Evolutionary conservation across 306 rosid species (phyloP).

Genomic region (Pachyrhizus erosus): DNA sequence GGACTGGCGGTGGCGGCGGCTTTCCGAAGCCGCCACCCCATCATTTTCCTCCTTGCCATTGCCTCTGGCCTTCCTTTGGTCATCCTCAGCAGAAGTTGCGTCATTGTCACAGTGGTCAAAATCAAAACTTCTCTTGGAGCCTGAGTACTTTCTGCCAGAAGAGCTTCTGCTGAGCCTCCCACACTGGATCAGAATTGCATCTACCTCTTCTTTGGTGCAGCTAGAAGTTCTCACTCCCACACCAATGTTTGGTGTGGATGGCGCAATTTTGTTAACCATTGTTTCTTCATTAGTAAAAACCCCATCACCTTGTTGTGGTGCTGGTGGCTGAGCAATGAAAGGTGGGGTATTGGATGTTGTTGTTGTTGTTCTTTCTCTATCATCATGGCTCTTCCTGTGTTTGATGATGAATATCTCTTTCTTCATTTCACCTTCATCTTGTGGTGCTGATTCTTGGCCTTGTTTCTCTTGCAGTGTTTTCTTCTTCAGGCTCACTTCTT

Average conservation of each 20-base stretch:
- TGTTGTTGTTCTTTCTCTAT: constrained; percentile 52
- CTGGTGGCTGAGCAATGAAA: constrained; percentile 24
- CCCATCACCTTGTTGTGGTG: constrained; percentile 28
- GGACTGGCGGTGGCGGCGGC: constrained; percentile 58
- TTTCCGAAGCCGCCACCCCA: constrained; percentile 38
- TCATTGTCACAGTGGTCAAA: constrained; percentile 73
- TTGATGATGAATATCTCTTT: constrained; percentile 82
- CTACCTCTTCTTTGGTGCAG: constrained; percentile 93
- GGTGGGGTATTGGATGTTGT: constrained; percentile 42
- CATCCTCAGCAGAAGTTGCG: constrained; percentile 51
- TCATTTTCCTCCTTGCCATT: constrained; percentile 54
- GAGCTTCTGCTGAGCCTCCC: constrained; percentile 96
- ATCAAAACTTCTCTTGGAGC: constrained; percentile 92
- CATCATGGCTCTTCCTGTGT: constrained; percentile 90
- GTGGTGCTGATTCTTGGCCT: constrained; percentile 34
- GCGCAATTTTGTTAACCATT: constrained; percentile 13
- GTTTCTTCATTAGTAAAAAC: constrained; percentile 7
- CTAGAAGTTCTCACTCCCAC: constrained; percentile 79
- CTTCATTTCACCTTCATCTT: constrained; percentile 48
- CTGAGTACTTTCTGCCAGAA: constrained; percentile 88
- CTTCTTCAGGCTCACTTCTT: constrained; percentile 44
- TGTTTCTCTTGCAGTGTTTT: constrained; percentile 37
- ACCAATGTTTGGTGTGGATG: constrained; percentile 45
- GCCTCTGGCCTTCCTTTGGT: constrained; percentile 44
- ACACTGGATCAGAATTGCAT: constrained; percentile 92